These are phyloP conservation scores for Suhomyces pyralidae DNA, from an alignment of 805 yeast genomes.

Conservation along the genomic window DNA sequence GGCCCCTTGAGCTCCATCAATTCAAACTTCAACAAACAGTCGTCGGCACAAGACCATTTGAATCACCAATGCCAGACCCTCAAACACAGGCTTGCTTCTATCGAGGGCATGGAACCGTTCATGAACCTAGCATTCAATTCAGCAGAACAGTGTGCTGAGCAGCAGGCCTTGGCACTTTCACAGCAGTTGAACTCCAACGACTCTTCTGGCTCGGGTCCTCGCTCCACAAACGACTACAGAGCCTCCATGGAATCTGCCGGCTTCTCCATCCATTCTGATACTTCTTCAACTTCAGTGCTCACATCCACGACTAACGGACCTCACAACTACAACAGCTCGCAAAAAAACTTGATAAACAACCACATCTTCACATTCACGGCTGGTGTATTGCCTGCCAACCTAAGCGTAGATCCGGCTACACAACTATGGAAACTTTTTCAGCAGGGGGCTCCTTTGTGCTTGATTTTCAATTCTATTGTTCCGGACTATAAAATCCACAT, in stretches of 20 bases:
- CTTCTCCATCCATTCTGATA: slow-evolving; percentile 36
- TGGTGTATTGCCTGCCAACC: slow-evolving; percentile 72
- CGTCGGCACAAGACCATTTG: slow-evolving; percentile 62
- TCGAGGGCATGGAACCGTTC: slow-evolving; percentile 69
- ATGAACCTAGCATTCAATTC: slow-evolving; percentile 59
- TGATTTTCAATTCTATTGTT: slow-evolving; percentile 69
- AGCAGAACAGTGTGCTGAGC: slow-evolving; percentile 69
- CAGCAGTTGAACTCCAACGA: slow-evolving; percentile 35
- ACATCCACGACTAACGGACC: slow-evolving; percentile 10
- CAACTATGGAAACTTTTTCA: slow-evolving; percentile 85
- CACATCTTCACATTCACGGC: slow-evolving; percentile 63
- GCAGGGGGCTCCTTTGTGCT: slow-evolving; percentile 89
- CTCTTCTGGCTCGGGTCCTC: neutral
- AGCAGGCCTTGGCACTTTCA: slow-evolving; percentile 57
- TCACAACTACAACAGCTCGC: neutral
- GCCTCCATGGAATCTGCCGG: slow-evolving; percentile 33
- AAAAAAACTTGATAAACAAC: slow-evolving; percentile 21
- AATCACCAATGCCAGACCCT: slow-evolving; percentile 63
- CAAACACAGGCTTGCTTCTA: slow-evolving; percentile 50
- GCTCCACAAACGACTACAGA: slow-evolving; percentile 24
- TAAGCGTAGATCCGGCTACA: slow-evolving; percentile 87
- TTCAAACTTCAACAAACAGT: slow-evolving; percentile 60
- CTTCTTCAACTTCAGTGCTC: slow-evolving; percentile 22
- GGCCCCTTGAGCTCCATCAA: slow-evolving; percentile 46
- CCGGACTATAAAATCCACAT: slow-evolving; percentile 53